Base-by-base conservation (phyloP, 2,329 filamentous ascomycete species). In the Trichoderma sp. region DNA sequence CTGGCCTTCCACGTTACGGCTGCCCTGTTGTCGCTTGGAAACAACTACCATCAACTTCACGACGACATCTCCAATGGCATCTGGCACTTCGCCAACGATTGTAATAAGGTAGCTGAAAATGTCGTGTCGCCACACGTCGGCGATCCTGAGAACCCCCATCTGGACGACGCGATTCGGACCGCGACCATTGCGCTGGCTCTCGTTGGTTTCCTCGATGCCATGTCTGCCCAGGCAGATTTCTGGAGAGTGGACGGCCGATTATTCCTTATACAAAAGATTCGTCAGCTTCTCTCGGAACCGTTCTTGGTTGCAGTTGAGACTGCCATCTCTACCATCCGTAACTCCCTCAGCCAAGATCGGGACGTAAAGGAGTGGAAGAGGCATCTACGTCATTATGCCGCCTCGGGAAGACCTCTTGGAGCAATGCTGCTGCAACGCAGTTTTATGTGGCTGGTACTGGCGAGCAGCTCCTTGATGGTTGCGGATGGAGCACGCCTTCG, bases 341-440 rank as follows among this genome's bases (percentile, higher is more conserved):
- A 97, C 83, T 90, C 93, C 3, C 91, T 91, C 78, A 89, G 89
- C 33, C 86, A 91, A 29, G 92, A 94, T 77, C 88, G 89, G 65
- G 86, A 89, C 33, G 87, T 94, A 24, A 93, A 92, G 80, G 94
- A 98, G 78, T 99, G 97, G 97, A 97, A 94, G 85, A 91, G 93
- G 78, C 95, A 94, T 83, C 86, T 94, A 75, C 93, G 93, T 62
- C 93, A 95, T 77, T 99, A 98, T 85, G 91, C 94, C 33, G 90
- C 92, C 18, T 89, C 91, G 75, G 94, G 94, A 11, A 91, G 94
- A 24, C 96, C 97, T 0, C 86, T 99, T 60, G 95, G 97, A 11
- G 95, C 95, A 14, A 97, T 98, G 93, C 89, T 98, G 6, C 85
- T 99, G 27, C 95, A 98, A 82, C 91, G 94, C 80, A 95, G 93